These are phyloP conservation scores for Chaetomium strumarium DNA, from an alignment of 2,329 filamentous ascomycete genomes.

Conservation along the genomic window DNA sequence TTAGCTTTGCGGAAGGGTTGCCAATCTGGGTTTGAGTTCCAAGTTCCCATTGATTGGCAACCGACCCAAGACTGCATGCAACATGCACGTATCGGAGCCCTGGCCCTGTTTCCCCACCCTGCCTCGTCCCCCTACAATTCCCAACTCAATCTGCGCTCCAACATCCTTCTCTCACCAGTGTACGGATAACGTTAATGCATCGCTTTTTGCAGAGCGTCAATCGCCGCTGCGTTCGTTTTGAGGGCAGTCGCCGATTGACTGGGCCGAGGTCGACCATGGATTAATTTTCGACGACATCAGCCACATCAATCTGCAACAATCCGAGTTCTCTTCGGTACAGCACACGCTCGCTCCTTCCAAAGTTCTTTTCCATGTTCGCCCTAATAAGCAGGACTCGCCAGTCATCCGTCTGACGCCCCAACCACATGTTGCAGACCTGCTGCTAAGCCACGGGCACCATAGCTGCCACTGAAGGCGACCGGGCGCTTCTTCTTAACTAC, in stretches of 20 bases:
- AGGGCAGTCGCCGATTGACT: slow-evolving; percentile 7
- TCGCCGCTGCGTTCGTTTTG: slow-evolving; percentile 11
- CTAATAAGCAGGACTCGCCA: neutral
- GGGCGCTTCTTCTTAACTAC: slow-evolving; percentile 13
- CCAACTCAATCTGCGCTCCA: neutral
- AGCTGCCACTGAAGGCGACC: slow-evolving; percentile 6
- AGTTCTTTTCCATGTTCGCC: slow-evolving; percentile 17
- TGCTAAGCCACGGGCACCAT: slow-evolving; percentile 2
- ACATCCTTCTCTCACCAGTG: too few relatives aligned
- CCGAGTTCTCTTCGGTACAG: neutral
- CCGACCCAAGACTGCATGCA: too few relatives aligned
- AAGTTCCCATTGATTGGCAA: too few relatives aligned
- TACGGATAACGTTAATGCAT: neutral
- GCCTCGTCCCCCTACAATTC: neutral
- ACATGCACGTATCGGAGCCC: too few relatives aligned
- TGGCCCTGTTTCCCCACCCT: too few relatives aligned
- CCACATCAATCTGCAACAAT: slow-evolving; percentile 1
- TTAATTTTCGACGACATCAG: slow-evolving; percentile 1
- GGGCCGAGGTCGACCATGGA: slow-evolving; percentile 7
- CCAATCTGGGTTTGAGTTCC: too few relatives aligned
- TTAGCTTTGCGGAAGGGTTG: too few relatives aligned
- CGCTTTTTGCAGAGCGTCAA: slow-evolving; percentile 4
- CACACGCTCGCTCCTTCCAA: slow-evolving; percentile 12
- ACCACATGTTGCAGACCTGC: neutral
- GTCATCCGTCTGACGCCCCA: neutral